phyloP scores from a whole-genome alignment of 371 early-diverging fungal genomes.

The Rhizopus arrhizus region DNA sequence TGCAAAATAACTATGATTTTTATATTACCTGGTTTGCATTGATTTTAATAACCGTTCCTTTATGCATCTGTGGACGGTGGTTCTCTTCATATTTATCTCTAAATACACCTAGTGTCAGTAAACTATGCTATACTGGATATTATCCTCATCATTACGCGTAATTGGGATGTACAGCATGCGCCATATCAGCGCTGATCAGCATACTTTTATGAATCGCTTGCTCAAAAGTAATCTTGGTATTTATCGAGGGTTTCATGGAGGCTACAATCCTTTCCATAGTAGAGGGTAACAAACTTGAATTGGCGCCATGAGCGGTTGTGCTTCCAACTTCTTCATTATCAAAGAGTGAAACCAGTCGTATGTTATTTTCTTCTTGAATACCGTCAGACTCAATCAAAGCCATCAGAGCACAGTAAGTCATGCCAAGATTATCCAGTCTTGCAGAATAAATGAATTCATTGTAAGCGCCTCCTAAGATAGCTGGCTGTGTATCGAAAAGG shows the following conservation, averaged over 20 bases:
- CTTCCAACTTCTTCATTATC: slow-evolving; percentile 98
- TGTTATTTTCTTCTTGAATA: slow-evolving; percentile 59
- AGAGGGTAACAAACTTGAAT: slow-evolving; percentile 79
- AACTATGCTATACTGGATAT: too few relatives aligned
- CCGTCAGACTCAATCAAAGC: slow-evolving; percentile 1
- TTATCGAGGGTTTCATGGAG: slow-evolving; percentile 29
- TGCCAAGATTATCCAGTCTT: slow-evolving; percentile 91
- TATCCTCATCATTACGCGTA: slow-evolving; percentile 48
- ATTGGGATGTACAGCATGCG: slow-evolving; percentile 92
- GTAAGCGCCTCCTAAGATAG: slow-evolving; percentile 81
- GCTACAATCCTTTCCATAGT: slow-evolving; percentile 62
- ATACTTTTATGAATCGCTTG: slow-evolving; percentile 80
- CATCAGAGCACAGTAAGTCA: slow-evolving; percentile 75
- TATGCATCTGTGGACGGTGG: slow-evolving; percentile 88
- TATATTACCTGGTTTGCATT: slow-evolving; percentile 84
- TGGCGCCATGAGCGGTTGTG: slow-evolving; percentile 88
- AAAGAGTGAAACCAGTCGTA: slow-evolving; percentile 87
- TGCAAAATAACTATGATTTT: neutral
- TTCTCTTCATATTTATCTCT: slow-evolving; percentile 83
- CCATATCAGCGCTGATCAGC: slow-evolving; percentile 91
- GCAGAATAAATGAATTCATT: slow-evolving; percentile 91
- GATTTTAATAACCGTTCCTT: slow-evolving; percentile 92
- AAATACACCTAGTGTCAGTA: neutral
- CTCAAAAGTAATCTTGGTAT: slow-evolving; percentile 62
- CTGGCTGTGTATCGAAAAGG: slow-evolving; percentile 78